Evolutionary conservation across 139 green algal genomes (phyloP), one percentile per base, ranked within the genome.

Genomic region (Zygnema cylindricum): DNA sequence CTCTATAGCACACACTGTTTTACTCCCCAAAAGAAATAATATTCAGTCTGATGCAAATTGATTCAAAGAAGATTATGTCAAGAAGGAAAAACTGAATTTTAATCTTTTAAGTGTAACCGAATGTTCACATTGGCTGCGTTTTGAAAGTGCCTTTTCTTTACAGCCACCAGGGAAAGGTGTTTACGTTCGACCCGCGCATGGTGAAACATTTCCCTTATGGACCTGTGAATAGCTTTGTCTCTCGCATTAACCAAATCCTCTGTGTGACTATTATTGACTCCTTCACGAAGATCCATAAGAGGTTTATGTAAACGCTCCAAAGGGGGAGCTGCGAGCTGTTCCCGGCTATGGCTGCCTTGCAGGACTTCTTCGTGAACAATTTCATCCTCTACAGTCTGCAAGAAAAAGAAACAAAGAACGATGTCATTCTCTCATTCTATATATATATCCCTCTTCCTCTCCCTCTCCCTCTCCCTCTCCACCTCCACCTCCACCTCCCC

Each of bases 111-210:
- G n/a, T n/a, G n/a, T n/a, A n/a, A n/a, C n/a, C n/a, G n/a, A n/a
- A n/a, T n/a, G n/a, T 33, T 84, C 30, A 84, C 77, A 40, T 87
- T 63, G 22, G 81, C 55, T 49, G 81, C 81, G 3, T 86, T 86
- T 3, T 84, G 63, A 3, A 87, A 85, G 25, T 87, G n/a, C 25
- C 7, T 42, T n/a, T 87, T 42, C 2, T 2, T 3, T 3, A 84
- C 81, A 36, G 81, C 81, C 81, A 33, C 30, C 81, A 87, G 63
- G 2, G 81, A 2, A 16, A 78, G 55, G 81, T 87, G 81, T 36
- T 43, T 36, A 2, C 81, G 21, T 63, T 41, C 82, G 2, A 87
- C 35, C 32, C 81, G 39, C 2, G 81, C 81, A 84, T 87, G 11
- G 3, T 87, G 81, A 43, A 42, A 87, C 69, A 87, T 42, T 63